phyloP scores from a whole-genome alignment of 2,329 filamentous ascomycete species.

The Xylariaceae sp. region DNA sequence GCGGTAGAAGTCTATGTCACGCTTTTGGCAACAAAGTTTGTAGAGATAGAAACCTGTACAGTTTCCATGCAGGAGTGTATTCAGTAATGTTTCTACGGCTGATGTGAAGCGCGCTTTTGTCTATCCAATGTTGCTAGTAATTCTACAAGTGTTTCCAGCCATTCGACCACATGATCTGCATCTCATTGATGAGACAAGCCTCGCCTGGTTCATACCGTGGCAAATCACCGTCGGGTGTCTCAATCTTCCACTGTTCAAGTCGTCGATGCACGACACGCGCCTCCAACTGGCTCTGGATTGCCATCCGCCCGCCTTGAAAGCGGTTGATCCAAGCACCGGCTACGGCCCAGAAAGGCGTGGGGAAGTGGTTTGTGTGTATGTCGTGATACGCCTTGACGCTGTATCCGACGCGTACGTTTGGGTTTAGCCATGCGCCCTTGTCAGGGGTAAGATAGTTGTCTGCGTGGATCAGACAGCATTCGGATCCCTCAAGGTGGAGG shows the following conservation, averaged over 20 bases:
- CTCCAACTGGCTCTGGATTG: constrained; percentile 34
- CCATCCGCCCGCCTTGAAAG: constrained; percentile 22
- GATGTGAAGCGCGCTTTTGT: constrained; percentile 7
- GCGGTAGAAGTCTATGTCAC: too few species aligned
- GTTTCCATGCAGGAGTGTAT: background rate
- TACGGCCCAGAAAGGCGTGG: constrained; percentile 40
- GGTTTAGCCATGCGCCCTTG: constrained; percentile 52
- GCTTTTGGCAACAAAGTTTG: too few species aligned
- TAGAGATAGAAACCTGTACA: background rate
- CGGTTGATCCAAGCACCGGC: constrained; percentile 37
- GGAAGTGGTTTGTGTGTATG: constrained; percentile 31
- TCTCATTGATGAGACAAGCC: constrained; percentile 54
- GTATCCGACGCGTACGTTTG: constrained; percentile 51
- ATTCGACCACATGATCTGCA: constrained; percentile 55
- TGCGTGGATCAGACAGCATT: constrained; percentile 59
- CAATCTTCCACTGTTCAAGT: constrained; percentile 36
- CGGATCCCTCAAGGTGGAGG: constrained; percentile 55
- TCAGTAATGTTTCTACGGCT: background rate
- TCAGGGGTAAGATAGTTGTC: constrained; percentile 44
- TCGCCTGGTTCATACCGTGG: constrained; percentile 37
- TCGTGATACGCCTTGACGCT: constrained; percentile 34
- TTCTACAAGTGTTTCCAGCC: constrained; percentile 54
- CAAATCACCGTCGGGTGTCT: constrained; percentile 26
- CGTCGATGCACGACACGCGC: constrained; percentile 34
- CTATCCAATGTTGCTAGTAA: background rate